These are phyloP conservation scores for Platanthera zijinensis DNA, from an alignment of 106 monocot species.

Conservation along the genomic window DNA sequence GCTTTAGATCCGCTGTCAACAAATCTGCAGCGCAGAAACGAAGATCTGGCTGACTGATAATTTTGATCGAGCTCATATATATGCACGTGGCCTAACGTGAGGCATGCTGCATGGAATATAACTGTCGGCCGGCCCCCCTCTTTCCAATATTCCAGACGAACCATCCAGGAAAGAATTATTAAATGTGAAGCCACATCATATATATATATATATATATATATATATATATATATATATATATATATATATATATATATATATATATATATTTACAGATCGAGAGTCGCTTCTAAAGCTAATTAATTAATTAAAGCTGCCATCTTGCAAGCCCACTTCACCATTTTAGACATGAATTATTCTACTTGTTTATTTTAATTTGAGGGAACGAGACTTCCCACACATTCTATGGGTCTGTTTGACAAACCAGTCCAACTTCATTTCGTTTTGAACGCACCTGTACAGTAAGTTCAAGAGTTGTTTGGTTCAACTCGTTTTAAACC, in stretches of 20 bases:
- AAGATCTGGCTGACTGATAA: not conserved
- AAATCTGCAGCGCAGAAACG: not conserved
- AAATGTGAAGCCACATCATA: constrained; percentile 1
- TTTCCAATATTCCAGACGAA: not conserved
- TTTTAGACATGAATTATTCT: not conserved
- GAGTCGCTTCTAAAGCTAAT: not conserved
- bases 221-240: too few species aligned
- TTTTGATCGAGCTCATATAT: constrained; percentile 19
- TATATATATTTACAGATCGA: too few species aligned
- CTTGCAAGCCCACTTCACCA: not conserved
- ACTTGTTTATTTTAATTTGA: not conserved
- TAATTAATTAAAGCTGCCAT: constrained; percentile 6
- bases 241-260: too few species aligned
- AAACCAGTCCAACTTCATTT: too few species aligned
- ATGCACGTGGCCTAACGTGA: constrained; percentile 25
- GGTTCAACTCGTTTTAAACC: too few species aligned
- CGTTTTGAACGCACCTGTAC: too few species aligned
- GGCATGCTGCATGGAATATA: constrained; percentile 15
- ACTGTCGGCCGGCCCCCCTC: constrained; percentile 1
- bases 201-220: too few species aligned
- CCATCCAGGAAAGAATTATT: not conserved
- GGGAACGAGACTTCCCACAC: too few species aligned
- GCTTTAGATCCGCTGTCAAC: not conserved
- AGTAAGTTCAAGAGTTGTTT: too few species aligned
- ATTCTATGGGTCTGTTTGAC: too few species aligned